A percentile compares a stretch with the other conserved stretches of the same genome.
These are phyloP conservation scores for Colletotrichum kahawae DNA, from an alignment of 2,329 filamentous ascomycete genomes.

Conservation along the genomic window DNA sequence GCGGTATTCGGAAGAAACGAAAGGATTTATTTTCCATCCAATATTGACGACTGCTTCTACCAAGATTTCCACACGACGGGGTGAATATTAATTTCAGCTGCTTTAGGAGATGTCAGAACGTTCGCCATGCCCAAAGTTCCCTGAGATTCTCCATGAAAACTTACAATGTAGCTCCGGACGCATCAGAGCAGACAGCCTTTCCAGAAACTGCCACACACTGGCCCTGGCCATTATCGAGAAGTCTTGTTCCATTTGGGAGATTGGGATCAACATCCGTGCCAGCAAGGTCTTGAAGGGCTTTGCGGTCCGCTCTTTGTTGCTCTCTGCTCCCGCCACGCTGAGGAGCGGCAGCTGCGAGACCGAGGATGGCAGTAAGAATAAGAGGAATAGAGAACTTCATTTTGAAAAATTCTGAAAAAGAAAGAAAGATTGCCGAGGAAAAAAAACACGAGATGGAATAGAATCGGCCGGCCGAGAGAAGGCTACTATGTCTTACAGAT, in stretches of 20 bases:
- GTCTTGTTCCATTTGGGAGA: conserved; percentile 3
- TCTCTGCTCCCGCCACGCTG: neutral
- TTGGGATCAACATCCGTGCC: conserved; percentile 5
- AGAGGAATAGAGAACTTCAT: neutral
- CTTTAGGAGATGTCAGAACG: neutral
- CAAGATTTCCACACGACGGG: neutral
- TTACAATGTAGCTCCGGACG: neutral
- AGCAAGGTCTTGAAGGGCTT: conserved; percentile 7
- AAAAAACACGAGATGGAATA: neutral
- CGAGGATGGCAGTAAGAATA: neutral
- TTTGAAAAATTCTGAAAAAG: neutral
- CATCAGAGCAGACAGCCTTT: conserved; percentile 5
- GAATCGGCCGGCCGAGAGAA: neutral
- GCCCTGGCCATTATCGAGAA: conserved; percentile 2
- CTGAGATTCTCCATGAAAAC: neutral
- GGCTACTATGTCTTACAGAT: neutral
- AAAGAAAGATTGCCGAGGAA: neutral
- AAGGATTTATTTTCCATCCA: neutral
- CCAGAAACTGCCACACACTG: conserved; percentile 6
- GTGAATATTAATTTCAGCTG: neutral
- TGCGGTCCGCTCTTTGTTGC: neutral
- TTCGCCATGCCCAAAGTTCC: neutral
- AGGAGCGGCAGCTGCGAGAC: neutral
- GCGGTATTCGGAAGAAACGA: neutral
- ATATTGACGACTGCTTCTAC: neutral